phyloP scores from a whole-genome alignment of 108 stramenopile genomes.

The Asterionellopsis glacialis region DNA sequence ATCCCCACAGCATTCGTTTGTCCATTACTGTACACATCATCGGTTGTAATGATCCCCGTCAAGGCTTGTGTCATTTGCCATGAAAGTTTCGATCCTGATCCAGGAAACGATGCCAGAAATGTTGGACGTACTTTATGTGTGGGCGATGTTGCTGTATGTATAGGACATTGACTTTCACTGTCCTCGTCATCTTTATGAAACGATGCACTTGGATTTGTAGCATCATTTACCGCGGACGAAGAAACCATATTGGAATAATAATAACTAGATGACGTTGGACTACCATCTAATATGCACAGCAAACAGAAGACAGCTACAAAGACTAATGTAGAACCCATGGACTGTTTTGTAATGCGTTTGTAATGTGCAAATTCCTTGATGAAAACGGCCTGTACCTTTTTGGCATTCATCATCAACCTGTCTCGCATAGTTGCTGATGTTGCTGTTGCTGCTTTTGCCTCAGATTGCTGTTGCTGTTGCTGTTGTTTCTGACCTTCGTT shows the following conservation, averaged over 20 bases:
- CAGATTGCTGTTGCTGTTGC: too few relatives aligned
- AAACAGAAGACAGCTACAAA: background rate
- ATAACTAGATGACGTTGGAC: background rate
- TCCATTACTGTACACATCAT: constrained; percentile 18
- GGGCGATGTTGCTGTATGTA: background rate
- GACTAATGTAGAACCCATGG: background rate
- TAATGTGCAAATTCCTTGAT: too few relatives aligned
- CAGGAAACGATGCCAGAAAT: constrained; percentile 29
- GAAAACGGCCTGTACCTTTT: too few relatives aligned
- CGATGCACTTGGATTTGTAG: background rate
- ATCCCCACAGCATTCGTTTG: constrained; percentile 2
- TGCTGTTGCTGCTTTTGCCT: too few relatives aligned
- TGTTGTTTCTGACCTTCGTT: too few relatives aligned
- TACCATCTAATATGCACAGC: background rate
- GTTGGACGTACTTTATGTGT: background rate
- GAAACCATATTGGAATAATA: background rate
- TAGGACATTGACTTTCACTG: background rate
- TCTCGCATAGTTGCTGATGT: too few relatives aligned
- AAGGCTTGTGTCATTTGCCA: constrained; percentile 19
- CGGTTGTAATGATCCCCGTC: constrained; percentile 21
- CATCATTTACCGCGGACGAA: background rate
- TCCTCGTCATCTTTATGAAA: background rate
- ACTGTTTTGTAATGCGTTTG: background rate
- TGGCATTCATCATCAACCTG: too few relatives aligned
- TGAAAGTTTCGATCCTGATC: constrained; percentile 25